Evolutionary conservation across 176 grass and related monocot genomes (phyloP), one percentile per base, ranked within the genome.

Genomic region (Raddia distichophylla): DNA sequence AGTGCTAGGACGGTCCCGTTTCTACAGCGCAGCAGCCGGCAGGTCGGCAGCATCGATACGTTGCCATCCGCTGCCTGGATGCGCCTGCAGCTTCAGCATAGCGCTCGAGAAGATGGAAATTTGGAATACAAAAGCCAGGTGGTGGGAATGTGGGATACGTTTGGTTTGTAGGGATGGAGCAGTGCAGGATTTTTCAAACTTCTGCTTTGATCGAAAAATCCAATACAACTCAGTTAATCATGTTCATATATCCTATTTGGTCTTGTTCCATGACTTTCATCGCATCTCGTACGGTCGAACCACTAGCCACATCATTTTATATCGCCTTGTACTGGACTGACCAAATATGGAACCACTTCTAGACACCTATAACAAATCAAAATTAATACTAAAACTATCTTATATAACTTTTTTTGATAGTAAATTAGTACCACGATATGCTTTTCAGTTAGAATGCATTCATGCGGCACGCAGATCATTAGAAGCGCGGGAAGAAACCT

Each of bases 401-500:
- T 22, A 20, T 47, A 13, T 51, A 51, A 13, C 10, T 47, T 52
- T 37, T 13, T 10, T 8, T 2, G 0, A 1, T 1, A 76, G 7
- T 35, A 35, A 35, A 1, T 2, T 13, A 17, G 17, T 52, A 10
- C 13, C 20, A 35, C 15, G 33, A 20, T 67, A 59, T 7, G 7
- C 1, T 18, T 46, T 34, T 43, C 16, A 1, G 70, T 86, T 43
- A 27, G 54, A 77, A 68, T n/a, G 44, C 70, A 80, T 60, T 75
- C 70, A 69, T 86, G 52, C 60, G 69, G 69, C 84, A 54, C 56
- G 84, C 69, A 80, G 15, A 56, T 55, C 15, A 35, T 5, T 6
- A 18, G 18, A 64, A 71, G 5, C 60, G 50, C 2, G 11, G 77
- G 77, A 80, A 74, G 84, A 35, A 74, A 86, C 59, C 84, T 73